These are phyloP conservation scores for Avena insularis DNA, from an alignment of 176 grass and related monocot species.

Conservation along the genomic window DNA sequence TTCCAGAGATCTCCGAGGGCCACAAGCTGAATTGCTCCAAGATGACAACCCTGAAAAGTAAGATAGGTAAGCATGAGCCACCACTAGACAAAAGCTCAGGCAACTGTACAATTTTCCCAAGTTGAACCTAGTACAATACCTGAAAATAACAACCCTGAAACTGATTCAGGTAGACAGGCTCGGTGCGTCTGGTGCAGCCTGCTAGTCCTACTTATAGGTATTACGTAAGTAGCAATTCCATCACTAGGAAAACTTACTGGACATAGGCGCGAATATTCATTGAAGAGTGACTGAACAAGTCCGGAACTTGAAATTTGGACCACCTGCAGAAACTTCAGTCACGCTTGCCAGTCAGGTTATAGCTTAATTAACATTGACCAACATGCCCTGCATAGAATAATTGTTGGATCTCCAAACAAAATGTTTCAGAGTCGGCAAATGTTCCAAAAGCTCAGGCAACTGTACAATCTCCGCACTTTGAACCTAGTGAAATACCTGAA, in stretches of 20 bases:
- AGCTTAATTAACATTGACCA: not conserved
- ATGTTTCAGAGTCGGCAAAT: too few species aligned
- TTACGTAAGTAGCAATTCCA: not conserved
- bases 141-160: not conserved
- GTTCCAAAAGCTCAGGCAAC: not conserved
- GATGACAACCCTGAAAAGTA: conserved; percentile 5
- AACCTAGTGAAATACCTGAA: not conserved
- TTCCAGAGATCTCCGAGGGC: not conserved
- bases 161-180: not conserved
- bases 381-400: not conserved
- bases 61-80: not conserved
- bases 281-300: conserved; percentile 23
- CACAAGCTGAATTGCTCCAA: conserved; percentile 24
- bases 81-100: not conserved
- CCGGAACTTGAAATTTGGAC: conserved; percentile 23
- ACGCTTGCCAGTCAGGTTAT: not conserved
- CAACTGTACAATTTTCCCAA: not conserved
- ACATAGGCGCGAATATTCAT: conserved; percentile 32
- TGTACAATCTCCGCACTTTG: too few species aligned
- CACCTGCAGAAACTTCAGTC: conserved; percentile 4
- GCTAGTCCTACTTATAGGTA: conserved; percentile 32
- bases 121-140: not conserved
- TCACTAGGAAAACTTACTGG: conserved; percentile 26
- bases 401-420: too few species aligned
- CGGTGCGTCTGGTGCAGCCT: not conserved